Base-by-base conservation (phyloP, 2,329 filamentous ascomycete species). In the Calonectria naviculata region DNA sequence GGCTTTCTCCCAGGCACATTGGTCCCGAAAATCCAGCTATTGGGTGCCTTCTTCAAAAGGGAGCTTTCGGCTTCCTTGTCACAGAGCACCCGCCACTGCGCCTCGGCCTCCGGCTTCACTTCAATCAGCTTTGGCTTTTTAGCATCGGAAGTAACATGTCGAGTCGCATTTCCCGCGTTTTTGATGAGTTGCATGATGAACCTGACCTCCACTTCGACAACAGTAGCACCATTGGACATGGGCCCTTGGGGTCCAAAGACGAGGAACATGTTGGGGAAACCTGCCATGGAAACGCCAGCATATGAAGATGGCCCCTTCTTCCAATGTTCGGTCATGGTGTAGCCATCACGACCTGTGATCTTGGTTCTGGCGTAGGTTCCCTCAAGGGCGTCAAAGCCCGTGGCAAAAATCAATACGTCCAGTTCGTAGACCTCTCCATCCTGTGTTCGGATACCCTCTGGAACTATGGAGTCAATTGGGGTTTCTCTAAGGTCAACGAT, bases 401-500 rank as follows among this genome's bases (percentile, higher is more conserved):
- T 86, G 1, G 85, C 85, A 42, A 84, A 79, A 64, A 83, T 78
- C 31, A 86, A 72, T 9, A 83, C 77, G 66, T 86, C 85, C 9
- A 81, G 71, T 19, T 73, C 72, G 41, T 82, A 72, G 2, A 81
- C 73, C 1, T 79, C 80, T 3, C 82, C 81, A 21, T 82, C 80
- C 0, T 19, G 7, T 0, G 81, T 80, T 28, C 73, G 72, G 54
- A 87, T 79, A 0, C 85, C 86, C 0, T 74, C 80, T 5, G 79
- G 74, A 0, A 79, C 83, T 24, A 87, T 78, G 2, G 77, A 74
- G 5, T 78, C 76, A 65, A 89, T 86, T 0, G 84, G 82, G 7
- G 82, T 84, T 10, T 82, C 75, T 5, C 81, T 83, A n/a, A 89
- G 75, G 67, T 88, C 84, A 17, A 89, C 81, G 2, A 90, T 74